Evolutionary conservation across 1,284 basidiomycete genomes (phyloP).

Genomic region (Exobasidium cylindrosporum): DNA sequence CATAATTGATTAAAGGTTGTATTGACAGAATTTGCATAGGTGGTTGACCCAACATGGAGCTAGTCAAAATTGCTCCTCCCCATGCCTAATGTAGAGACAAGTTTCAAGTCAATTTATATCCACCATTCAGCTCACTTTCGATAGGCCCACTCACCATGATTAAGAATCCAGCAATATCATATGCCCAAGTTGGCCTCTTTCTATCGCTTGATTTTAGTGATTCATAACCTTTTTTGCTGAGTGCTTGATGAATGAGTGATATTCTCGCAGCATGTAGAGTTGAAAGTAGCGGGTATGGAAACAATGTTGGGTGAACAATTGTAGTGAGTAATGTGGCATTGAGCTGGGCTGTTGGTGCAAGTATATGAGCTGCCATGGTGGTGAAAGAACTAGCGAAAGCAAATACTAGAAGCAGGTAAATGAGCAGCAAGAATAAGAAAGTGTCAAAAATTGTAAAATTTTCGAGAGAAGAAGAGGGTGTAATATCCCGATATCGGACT

Average conservation of each 20-base stretch:
- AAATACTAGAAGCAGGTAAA: no score
- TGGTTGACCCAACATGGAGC: constrained; percentile 32
- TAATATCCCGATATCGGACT: no score
- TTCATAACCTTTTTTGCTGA: constrained; percentile 20
- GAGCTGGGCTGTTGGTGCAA: constrained; percentile 27
- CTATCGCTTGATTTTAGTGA: not conserved
- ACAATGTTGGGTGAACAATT: constrained; percentile 33
- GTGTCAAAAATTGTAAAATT: no score
- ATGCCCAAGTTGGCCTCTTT: constrained; percentile 14
- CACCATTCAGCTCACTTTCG: not conserved
- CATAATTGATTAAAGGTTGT: constrained; percentile 39
- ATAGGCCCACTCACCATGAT: constrained; percentile 33
- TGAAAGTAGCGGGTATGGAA: constrained; percentile 36
- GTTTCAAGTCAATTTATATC: not conserved
- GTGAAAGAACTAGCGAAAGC: not conserved
- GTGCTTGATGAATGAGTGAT: constrained; percentile 32
- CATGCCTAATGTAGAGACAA: constrained; percentile 21
- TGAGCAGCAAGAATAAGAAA: no score
- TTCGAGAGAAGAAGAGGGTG: no score
- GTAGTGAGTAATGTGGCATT: constrained; percentile 23
- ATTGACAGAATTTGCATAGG: constrained; percentile 34
- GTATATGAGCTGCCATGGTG: constrained; percentile 28
- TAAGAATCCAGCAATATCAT: constrained; percentile 38
- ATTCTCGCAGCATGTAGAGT: constrained; percentile 39
- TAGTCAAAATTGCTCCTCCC: constrained; percentile 40